Percentiles rank a stretch among this genome's conserved stretches.
Conservation (phyloP, 768 basidiomycete species). For the Naganishia vishniacii region DNA sequence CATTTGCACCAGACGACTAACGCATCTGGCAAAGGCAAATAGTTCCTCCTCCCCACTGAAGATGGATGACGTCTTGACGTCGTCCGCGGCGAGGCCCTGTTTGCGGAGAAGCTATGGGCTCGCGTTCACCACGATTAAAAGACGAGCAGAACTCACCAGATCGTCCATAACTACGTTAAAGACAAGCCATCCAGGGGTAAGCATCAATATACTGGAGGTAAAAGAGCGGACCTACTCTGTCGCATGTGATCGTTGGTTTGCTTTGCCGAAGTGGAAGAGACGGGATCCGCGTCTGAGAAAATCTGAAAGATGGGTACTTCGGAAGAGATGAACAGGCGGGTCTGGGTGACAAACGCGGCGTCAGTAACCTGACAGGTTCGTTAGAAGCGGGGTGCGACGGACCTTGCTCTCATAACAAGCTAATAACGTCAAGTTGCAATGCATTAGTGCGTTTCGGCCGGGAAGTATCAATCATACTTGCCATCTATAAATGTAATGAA, state of each 20-base stretch:
- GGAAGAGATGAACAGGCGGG: constrained; percentile 83
- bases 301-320: constrained; percentile 85
- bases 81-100: constrained; percentile 70
- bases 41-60: constrained; percentile 95
- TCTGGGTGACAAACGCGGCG: constrained; percentile 53
- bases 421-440: constrained; percentile 38
- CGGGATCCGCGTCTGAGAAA: constrained; percentile 66
- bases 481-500: constrained; percentile 98
- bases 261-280: constrained; percentile 34
- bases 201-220: no score
- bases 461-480: constrained; percentile 46
- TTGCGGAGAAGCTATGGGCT: constrained; percentile 26
- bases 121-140: constrained; percentile 20
- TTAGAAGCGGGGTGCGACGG: constrained; percentile 23
- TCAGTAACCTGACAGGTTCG: background rate
- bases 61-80: constrained; percentile 76
- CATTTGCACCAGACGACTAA: constrained; percentile 49
- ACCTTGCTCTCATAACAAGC: constrained; percentile 91
- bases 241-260: constrained; percentile 71
- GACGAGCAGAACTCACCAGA: constrained; percentile 55
- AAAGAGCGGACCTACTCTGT: constrained; percentile 41
- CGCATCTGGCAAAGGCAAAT: constrained; percentile 90
- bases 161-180: constrained; percentile 73
- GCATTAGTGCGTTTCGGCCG: background rate
- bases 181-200: background rate